These are phyloP conservation scores for Lactarius sanguifluus DNA, from an alignment of 768 basidiomycete species.

Conservation along the genomic window DNA sequence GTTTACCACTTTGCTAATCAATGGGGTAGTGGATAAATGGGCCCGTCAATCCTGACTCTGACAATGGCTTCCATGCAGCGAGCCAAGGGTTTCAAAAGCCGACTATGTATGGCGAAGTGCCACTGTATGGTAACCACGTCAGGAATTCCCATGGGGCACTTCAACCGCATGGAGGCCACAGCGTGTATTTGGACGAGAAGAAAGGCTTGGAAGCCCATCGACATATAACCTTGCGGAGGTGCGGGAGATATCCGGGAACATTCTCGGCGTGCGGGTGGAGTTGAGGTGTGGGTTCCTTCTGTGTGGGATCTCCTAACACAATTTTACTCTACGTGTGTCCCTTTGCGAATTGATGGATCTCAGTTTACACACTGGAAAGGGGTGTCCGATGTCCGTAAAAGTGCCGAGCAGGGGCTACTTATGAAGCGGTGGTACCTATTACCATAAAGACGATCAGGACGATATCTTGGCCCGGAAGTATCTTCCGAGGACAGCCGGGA, in stretches of 20 bases:
- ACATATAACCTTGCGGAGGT: constrained; percentile 26
- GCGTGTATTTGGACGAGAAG: constrained; percentile 34
- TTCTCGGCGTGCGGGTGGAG: neutral
- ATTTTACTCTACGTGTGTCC: neutral
- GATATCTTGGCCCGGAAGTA: neutral
- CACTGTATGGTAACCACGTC: constrained; percentile 45
- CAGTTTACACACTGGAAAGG: neutral
- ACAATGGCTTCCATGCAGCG: neutral
- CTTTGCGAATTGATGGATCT: neutral
- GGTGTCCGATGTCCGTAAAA: constrained; percentile 2
- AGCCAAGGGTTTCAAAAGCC: constrained; percentile 32
- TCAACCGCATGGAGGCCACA: constrained; percentile 33
- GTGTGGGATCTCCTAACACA: neutral
- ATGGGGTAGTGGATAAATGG: constrained; percentile 41
- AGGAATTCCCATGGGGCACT: constrained; percentile 3
- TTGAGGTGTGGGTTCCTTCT: neutral
- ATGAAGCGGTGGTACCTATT: neutral
- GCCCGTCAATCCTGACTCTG: constrained; percentile 36
- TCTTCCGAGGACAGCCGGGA: neutral
- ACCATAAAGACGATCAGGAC: neutral
- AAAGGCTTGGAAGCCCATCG: constrained; percentile 31
- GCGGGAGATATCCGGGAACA: neutral
- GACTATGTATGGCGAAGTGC: constrained; percentile 41
- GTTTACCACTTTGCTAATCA: constrained; percentile 6
- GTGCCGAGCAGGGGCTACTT: neutral